Evolutionary conservation across 106 monocot species (phyloP), one percentile per base, ranked within the genome.

Genomic region (Amphibolis antarctica): DNA sequence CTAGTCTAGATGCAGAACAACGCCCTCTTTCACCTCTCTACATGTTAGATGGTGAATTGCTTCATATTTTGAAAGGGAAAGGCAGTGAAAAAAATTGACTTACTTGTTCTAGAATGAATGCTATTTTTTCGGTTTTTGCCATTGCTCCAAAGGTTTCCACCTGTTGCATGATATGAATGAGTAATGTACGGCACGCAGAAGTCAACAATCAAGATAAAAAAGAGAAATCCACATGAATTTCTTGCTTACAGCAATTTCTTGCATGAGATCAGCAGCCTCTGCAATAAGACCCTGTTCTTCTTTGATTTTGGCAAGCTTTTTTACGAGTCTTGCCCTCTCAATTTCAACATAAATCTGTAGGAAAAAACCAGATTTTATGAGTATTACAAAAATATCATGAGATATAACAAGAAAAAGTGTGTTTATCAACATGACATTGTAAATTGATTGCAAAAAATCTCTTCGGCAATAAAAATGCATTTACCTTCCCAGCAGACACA

Each of bases 131-230:
- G 10, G 96, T 98, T 74, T 87, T 98, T 52, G 96, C 96, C 96
- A 98, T 98, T 58, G 96, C 90, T 75, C 90, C 96, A 76, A 98
- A 98, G 49, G 96, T 98, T 82, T 98, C 96, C 58, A 98, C 96
- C 96, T 98, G 78, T 55, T 45, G 19, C 29, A 4, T 53, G 12
- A 29, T 28, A 46, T 27, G 9, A 60, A 59, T 65, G 29, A 53
- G 20, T 46, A 20, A 1, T 9, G 25, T 14, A 31, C 64, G 31
- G 46, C 6, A 67, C 46, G 4, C 31, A 18, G 28, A 29, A 22
- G 49, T 46, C 9, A 29, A 45, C 9, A 63, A 9, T 23, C 9
- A 20, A 36, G 18, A 66, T 3, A 13, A 44, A 10, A 55, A 30
- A 28, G 20, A 52, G 28, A 12, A 51, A 17, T 6, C 20, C 17